These are phyloP conservation scores for Tinospora cordifolia DNA, from an alignment of 164 flowering plant species.

Conservation along the genomic window DNA sequence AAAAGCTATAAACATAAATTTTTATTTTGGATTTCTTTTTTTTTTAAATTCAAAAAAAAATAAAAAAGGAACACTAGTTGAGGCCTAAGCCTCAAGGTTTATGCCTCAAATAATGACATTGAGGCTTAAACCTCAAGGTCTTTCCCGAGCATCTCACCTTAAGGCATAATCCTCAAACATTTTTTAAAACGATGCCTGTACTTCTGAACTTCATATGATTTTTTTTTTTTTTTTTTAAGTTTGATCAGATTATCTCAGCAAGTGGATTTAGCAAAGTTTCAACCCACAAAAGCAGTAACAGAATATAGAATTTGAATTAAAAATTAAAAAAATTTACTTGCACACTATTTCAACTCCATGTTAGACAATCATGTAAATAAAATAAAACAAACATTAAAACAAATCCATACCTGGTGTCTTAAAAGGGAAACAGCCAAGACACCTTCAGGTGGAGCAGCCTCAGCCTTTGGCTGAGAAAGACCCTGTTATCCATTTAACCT, in stretches of 20 bases:
- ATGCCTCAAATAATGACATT: too few relatives aligned
- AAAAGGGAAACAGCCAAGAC: constrained; percentile 63
- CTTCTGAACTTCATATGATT: too few relatives aligned
- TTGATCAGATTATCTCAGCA: not conserved
- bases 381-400: constrained; percentile 1
- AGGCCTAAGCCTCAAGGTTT: too few relatives aligned
- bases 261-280: not conserved
- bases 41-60: too few relatives aligned
- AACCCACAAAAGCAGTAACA: not conserved
- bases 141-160: too few relatives aligned
- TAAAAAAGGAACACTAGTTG: too few relatives aligned
- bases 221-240: too few relatives aligned
- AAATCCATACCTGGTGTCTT: constrained; percentile 70
- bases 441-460: constrained; percentile 76
- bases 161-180: too few relatives aligned
- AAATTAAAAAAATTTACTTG: not conserved
- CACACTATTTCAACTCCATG: not conserved
- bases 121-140: too few relatives aligned
- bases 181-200: too few relatives aligned
- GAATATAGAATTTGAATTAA: not conserved
- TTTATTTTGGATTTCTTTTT: too few relatives aligned
- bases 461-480: constrained; percentile 72
- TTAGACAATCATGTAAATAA: not conserved
- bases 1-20: too few relatives aligned
- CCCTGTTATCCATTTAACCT: constrained; percentile 38